Conservation (phyloP, 2,329 filamentous ascomycete genomes). For the Cryphonectria japonica region DNA sequence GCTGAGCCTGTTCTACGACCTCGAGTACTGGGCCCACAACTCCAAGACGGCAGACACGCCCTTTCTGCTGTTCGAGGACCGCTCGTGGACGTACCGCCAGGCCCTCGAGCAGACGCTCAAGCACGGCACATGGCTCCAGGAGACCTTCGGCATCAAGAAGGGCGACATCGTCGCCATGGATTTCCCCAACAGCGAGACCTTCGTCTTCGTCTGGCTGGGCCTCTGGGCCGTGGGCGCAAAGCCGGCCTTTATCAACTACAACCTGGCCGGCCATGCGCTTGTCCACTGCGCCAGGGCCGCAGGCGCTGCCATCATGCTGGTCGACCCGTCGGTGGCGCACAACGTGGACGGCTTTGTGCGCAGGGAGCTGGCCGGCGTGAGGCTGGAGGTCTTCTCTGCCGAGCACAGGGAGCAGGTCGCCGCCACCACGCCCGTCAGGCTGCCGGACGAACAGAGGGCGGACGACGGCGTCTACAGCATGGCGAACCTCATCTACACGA, state of each 20-base stretch:
- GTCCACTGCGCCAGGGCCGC: conserved; percentile 74
- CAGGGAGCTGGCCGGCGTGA: conserved; percentile 52
- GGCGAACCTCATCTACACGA: conserved; percentile 81
- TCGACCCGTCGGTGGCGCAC: conserved; percentile 64
- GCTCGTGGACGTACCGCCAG: conserved; percentile 73
- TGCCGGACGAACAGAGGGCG: conserved; percentile 60
- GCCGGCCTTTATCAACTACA: conserved; percentile 89
- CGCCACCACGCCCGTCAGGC: conserved; percentile 55
- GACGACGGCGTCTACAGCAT: conserved; percentile 59
- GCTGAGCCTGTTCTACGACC: conserved; percentile 73
- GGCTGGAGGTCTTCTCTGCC: conserved; percentile 65
- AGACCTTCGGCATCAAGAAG: conserved; percentile 63
- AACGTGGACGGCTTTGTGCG: conserved; percentile 63
- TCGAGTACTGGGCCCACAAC: conserved; percentile 68
- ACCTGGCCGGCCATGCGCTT: conserved; percentile 71
- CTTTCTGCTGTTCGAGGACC: conserved; percentile 71
- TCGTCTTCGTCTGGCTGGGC: conserved; percentile 75
- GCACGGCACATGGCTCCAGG: conserved; percentile 76
- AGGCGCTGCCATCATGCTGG: conserved; percentile 67
- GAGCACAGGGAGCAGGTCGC: conserved; percentile 60
- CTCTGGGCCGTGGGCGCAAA: conserved; percentile 83
- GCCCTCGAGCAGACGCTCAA: conserved; percentile 71
- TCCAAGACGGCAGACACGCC: conserved; percentile 54
- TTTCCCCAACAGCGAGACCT: conserved; percentile 79
- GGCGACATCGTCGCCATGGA: conserved; percentile 80